Percentiles rank a stretch among this genome's conserved stretches.
Conservation (phyloP, 768 basidiomycete species). For the Xerocomellus amylosporus region DNA sequence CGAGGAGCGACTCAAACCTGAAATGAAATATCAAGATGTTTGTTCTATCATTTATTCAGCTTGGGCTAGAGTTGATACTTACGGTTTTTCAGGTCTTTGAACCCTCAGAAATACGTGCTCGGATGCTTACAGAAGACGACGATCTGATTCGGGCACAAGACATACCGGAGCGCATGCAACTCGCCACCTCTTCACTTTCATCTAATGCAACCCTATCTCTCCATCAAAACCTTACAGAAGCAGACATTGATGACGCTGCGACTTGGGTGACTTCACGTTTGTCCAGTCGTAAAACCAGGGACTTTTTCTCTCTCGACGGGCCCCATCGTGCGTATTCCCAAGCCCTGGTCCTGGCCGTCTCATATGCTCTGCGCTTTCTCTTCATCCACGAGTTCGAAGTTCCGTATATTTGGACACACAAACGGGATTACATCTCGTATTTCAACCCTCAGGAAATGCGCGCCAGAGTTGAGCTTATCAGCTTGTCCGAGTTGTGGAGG, state of each 20-base stretch:
- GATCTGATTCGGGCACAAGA: constrained; percentile 88
- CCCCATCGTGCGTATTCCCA: constrained; percentile 56
- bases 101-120: constrained; percentile 89
- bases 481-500: constrained; percentile 83
- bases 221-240: constrained; percentile 62
- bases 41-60: constrained; percentile 14
- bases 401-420: constrained; percentile 92
- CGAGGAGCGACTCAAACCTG: constrained; percentile 54
- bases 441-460: constrained; percentile 68
- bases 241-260: constrained; percentile 77
- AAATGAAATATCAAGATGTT: constrained; percentile 86
- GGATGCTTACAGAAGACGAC: constrained; percentile 90
- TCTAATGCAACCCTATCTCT: constrained; percentile 56
- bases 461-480: constrained; percentile 68
- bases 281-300: constrained; percentile 64
- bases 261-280: constrained; percentile 85
- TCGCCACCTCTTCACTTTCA: constrained; percentile 83
- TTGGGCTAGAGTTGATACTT: constrained; percentile 3
- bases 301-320: constrained; percentile 70
- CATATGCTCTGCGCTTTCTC: constrained; percentile 72
- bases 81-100: constrained; percentile 78
- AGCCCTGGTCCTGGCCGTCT: constrained; percentile 75
- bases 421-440: constrained; percentile 84
- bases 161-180: constrained; percentile 94
- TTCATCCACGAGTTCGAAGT: constrained; percentile 91